These are phyloP conservation scores for Eragrostis nindensis DNA, from an alignment of 176 grass and related monocot species.

Conservation along the genomic window DNA sequence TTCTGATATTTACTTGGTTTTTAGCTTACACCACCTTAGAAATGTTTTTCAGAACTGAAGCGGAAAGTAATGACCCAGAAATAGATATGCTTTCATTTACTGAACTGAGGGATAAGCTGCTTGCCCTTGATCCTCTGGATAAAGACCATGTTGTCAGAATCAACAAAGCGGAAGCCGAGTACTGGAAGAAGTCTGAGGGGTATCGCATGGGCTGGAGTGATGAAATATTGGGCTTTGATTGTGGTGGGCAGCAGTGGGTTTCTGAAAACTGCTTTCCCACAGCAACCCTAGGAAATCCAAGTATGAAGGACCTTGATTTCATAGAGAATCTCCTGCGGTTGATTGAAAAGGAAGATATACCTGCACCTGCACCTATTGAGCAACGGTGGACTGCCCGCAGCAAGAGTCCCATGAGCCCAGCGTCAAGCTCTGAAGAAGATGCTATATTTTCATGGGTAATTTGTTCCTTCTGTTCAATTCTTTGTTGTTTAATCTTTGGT, in stretches of 20 bases:
- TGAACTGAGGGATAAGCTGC: constrained; percentile 82
- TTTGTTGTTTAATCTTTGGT: constrained; percentile 20
- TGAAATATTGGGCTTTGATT: constrained; percentile 97
- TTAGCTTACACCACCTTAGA: constrained; percentile 48
- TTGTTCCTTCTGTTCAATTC: constrained; percentile 31
- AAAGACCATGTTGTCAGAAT: constrained; percentile 84
- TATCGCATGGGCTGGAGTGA: constrained; percentile 96
- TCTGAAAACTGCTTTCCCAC: constrained; percentile 85
- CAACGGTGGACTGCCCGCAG: constrained; percentile 85
- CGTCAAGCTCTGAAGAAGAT: constrained; percentile 75
- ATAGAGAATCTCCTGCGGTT: constrained; percentile 73
- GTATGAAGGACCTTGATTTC: constrained; percentile 86
- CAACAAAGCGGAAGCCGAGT: constrained; percentile 92
- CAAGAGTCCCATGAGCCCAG: constrained; percentile 78
- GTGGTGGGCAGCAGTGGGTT: constrained; percentile 97
- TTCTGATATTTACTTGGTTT: constrained; percentile 35
- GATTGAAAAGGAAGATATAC: constrained; percentile 79
- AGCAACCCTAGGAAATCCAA: constrained; percentile 76
- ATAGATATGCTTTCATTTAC: constrained; percentile 82
- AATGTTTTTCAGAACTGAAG: constrained; percentile 80
- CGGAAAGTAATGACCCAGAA: constrained; percentile 60
- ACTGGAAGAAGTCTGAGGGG: constrained; percentile 96
- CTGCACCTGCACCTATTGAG: constrained; percentile 88
- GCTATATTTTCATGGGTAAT: constrained; percentile 95
- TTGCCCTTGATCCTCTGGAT: constrained; percentile 85